Evolutionary conservation across 2,329 filamentous ascomycete genomes (phyloP), one percentile per base, ranked within the genome.

Genomic region (Zasmidium citrigriseum): DNA sequence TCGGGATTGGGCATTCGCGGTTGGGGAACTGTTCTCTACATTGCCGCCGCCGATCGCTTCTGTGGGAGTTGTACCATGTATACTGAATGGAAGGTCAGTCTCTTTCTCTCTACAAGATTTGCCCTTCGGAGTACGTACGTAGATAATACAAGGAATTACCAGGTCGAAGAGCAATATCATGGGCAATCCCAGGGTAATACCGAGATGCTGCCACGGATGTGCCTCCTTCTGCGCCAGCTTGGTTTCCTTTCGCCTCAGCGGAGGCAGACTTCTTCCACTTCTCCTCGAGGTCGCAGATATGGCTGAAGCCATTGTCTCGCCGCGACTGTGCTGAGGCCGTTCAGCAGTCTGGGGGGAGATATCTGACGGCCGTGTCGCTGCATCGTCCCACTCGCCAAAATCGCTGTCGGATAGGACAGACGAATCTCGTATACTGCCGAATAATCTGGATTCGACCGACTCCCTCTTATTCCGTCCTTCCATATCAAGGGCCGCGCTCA

Each of bases 161-260:
- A 72, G 57, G 46, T 72, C 69, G 63, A 70, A 71, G 16, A 70
- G 52, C 14, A 70, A 45, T 38, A 72, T 67, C 64, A 69, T 69
- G 9, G 69, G 69, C 4, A 67, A 51, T 12, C 69, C 69, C 11
- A 72, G 61, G 1, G 69, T 71, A 38, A 72, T 69, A 2, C 68
- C 66, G 11, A 69, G 55, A 47, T 67, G 65, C 29, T 68, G 63
- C 65, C 64, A 65, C n/a, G 65, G 64, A 57, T 67, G 62, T 22
- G 66, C 66, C 34, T 67, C 53, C 55, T 68, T 69, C 45, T 67
- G 65, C 24, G 66, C 66, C 25, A 69, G 64, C 52, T 65, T 64
- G 21, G 66, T 68, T 55, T 68, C 66, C 49, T 58, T 59, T 49
- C 66, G 55, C 16, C 64, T 58, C 29, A 68, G 48, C 16, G 62